Percentiles rank a stretch among this genome's conserved stretches.
phyloP scores from a whole-genome alignment of 345 rosid species.

The Leavenworthia alabamica region DNA sequence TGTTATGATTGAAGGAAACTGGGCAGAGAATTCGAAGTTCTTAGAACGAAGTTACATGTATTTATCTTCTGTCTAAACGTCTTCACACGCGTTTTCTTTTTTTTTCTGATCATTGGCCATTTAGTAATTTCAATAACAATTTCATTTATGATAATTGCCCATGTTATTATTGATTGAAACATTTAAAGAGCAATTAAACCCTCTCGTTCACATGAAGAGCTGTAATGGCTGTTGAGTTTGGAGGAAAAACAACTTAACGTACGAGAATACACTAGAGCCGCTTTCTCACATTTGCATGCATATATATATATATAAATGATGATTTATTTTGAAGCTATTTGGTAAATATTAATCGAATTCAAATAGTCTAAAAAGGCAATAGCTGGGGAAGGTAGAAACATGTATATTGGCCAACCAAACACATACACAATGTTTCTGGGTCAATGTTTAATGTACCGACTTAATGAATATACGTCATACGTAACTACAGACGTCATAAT shows the following conservation, averaged over 20 bases:
- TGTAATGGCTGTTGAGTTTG: slow-evolving; percentile 23
- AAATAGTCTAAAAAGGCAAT: too few species aligned
- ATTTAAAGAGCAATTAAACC: not conserved
- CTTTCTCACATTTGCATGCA: not conserved
- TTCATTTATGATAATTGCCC: not conserved
- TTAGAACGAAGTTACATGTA: slow-evolving; percentile 3
- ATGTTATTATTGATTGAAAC: not conserved
- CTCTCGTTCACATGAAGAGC: slow-evolving; percentile 20
- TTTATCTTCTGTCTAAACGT: not conserved
- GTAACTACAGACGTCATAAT: too few species aligned
- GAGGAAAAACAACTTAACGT: slow-evolving; percentile 26
- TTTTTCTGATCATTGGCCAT: not conserved
- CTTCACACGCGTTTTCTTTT: not conserved
- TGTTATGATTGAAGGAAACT: not conserved
- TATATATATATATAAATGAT: not conserved
- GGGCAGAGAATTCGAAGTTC: not conserved
- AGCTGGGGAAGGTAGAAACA: too few species aligned
- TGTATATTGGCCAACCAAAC: too few species aligned
- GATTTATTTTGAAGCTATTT: too few species aligned
- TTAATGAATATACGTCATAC: too few species aligned
- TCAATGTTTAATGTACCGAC: too few species aligned
- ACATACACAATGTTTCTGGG: too few species aligned
- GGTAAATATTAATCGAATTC: too few species aligned
- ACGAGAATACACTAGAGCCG: slow-evolving; percentile 10
- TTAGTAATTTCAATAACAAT: not conserved